Evolutionary conservation across 495 filamentous ascomycete genomes (phyloP), one percentile per base, ranked within the genome.

Genomic region (Lophiotrema nucula): DNA sequence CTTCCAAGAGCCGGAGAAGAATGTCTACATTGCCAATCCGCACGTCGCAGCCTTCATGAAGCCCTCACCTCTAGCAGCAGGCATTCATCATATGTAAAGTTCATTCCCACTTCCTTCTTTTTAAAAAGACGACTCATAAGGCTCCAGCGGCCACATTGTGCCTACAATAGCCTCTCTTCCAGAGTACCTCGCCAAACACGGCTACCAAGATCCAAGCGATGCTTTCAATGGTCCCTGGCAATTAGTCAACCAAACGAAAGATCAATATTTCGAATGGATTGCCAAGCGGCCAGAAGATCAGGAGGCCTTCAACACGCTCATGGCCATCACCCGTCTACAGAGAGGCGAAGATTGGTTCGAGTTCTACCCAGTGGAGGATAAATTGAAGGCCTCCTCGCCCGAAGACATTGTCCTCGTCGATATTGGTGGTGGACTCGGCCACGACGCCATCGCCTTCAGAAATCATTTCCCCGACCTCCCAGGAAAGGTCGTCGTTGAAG

Each of bases 231-330:
- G 48, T 2, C 48, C 48, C 4, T 52, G 48, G 48, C 48, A 52
- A 41, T 52, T 8, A 12, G 22, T 19, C 31, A 8, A 38, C 10
- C 6, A 41, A 15, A 52, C 31, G 12, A 38, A 11, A 12, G 16
- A 52, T 5, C 48, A 52, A 3, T 52, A 52, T 27, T 52, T 38
- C 18, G 48, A 52, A 6, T 52, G 48, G 48, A 6, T 52, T 2
- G 28, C 48, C 4, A 25, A 25, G 5, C 48, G 33, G 6, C 28
- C 27, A 10, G 16, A 15, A 3, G 6, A 39, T 4, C 48, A 52
- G 24, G 23, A 25, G 10, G 48, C 35, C 16, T 52, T 52, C 31
- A 52, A 41, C 33, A 18, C 28, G 15, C 19, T 41, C 4, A 52
- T 52, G 48, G 33, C 13, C 4, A 38, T 39, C 18, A 6, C 8